Conservation (phyloP, 2,329 filamentous ascomycete genomes). For the Aspergillus sp. region DNA sequence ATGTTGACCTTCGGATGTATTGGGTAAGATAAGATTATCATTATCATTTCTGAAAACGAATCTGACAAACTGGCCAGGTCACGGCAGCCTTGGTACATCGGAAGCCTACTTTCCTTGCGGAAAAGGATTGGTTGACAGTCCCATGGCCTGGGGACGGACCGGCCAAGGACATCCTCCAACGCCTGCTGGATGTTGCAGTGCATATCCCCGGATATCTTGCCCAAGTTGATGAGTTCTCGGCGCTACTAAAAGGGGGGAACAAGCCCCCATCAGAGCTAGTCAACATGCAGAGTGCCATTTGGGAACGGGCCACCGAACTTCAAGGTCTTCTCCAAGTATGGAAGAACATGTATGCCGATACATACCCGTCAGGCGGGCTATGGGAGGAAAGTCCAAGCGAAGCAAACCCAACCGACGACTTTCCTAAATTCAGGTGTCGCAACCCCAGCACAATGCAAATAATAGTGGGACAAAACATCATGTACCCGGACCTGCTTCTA, state of each 20-base stretch:
- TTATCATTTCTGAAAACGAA: no score
- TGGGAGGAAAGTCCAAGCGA: slow-evolving; percentile 15
- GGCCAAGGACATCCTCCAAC: slow-evolving; percentile 29
- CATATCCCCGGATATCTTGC: slow-evolving; percentile 28
- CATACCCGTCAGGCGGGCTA: slow-evolving; percentile 18
- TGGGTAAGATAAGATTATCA: slow-evolving; percentile 22
- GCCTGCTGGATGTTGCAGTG: slow-evolving; percentile 27
- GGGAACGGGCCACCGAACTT: slow-evolving; percentile 23
- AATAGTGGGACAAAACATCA: slow-evolving; percentile 18
- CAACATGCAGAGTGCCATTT: slow-evolving; percentile 19
- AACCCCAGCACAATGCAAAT: slow-evolving; percentile 24
- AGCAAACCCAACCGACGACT: slow-evolving; percentile 9
- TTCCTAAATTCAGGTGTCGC: slow-evolving; percentile 26
- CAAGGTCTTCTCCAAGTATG: slow-evolving; percentile 25
- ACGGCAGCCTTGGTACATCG: slow-evolving; percentile 27
- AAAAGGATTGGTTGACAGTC: slow-evolving; percentile 28
- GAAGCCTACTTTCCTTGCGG: slow-evolving; percentile 27
- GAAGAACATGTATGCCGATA: slow-evolving; percentile 21
- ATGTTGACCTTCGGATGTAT: slow-evolving; percentile 31
- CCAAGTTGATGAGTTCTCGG: slow-evolving; percentile 23
- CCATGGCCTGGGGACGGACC: slow-evolving; percentile 24
- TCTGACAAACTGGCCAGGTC: slow-evolving; percentile 18
- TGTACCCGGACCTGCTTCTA: slow-evolving; percentile 29
- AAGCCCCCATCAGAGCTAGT: slow-evolving; percentile 17
- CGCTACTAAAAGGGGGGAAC: slow-evolving; percentile 5